Conservation (phyloP, 2,329 filamentous ascomycete species). For the Botrytis byssoidea region DNA sequence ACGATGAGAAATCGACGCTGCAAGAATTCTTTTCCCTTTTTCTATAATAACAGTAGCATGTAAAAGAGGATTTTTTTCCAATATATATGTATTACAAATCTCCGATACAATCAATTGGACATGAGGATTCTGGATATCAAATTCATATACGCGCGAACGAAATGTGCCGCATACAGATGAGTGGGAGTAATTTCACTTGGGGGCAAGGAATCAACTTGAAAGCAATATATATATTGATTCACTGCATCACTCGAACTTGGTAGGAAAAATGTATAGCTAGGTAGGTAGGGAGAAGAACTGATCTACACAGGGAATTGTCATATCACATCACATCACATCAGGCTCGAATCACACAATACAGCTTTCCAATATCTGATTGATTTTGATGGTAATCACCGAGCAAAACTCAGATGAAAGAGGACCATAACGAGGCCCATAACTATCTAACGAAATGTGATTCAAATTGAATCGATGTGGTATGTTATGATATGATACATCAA, state of each 20-base stretch:
- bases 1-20: too few relatives aligned
- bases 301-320: too few relatives aligned
- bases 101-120: too few relatives aligned
- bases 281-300: neutral
- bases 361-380: neutral
- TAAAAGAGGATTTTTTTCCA: too few relatives aligned
- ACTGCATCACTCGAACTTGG: neutral
- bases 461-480: neutral
- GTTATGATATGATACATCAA: constrained; percentile 15
- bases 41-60: too few relatives aligned
- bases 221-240: neutral
- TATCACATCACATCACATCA: neutral
- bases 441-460: neutral
- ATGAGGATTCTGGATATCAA: too few relatives aligned
- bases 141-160: too few relatives aligned
- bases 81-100: too few relatives aligned
- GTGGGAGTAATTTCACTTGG: too few relatives aligned
- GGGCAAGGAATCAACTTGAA: neutral
- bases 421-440: neutral
- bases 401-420: neutral
- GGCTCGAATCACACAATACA: neutral
- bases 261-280: neutral
- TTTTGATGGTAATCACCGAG: neutral
- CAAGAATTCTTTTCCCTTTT: too few relatives aligned
- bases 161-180: too few relatives aligned